Percentiles rank a stretch among this genome's conserved stretches.
Evolutionary conservation across 164 flowering plant species (phyloP).

Genomic region (Santalum album): DNA sequence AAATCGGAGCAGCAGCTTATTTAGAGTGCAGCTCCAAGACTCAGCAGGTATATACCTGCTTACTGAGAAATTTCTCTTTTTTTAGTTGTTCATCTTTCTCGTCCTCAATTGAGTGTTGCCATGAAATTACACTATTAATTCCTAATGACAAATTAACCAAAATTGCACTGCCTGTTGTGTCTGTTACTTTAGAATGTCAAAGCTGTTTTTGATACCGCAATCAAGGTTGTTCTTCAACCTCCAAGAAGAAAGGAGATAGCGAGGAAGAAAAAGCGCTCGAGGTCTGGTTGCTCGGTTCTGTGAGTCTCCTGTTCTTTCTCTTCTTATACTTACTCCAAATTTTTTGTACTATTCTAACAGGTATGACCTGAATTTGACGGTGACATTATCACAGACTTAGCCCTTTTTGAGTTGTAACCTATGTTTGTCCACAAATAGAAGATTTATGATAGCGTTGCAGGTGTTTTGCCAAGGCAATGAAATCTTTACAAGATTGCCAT

Average conservation of each 20-base stretch:
- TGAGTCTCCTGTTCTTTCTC: conserved; percentile 34
- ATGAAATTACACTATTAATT: neutral
- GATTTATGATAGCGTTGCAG: too few relatives aligned
- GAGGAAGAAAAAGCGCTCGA: conserved; percentile 54
- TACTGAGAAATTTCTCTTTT: neutral
- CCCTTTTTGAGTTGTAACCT: too few relatives aligned
- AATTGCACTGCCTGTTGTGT: neutral
- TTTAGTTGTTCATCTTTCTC: neutral
- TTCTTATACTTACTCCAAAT: neutral
- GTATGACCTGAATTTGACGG: neutral
- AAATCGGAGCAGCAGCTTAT: conserved; percentile 95
- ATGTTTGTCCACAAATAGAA: too few relatives aligned
- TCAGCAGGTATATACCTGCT: conserved; percentile 58
- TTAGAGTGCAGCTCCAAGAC: conserved; percentile 99
- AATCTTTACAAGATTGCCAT: too few relatives aligned
- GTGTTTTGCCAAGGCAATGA: too few relatives aligned
- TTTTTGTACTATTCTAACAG: neutral
- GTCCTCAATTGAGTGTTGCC: too few relatives aligned
- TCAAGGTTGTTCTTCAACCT: conserved; percentile 96
- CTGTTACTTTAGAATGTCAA: conserved; percentile 63
- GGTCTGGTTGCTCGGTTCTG: conserved; percentile 65
- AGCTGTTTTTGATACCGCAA: conserved; percentile 97
- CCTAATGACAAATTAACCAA: neutral
- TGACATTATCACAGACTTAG: neutral
- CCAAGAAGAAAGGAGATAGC: conserved; percentile 81